Base-by-base conservation (phyloP, 108 stramenopile species). In the Discostella stelligeroides region DNA sequence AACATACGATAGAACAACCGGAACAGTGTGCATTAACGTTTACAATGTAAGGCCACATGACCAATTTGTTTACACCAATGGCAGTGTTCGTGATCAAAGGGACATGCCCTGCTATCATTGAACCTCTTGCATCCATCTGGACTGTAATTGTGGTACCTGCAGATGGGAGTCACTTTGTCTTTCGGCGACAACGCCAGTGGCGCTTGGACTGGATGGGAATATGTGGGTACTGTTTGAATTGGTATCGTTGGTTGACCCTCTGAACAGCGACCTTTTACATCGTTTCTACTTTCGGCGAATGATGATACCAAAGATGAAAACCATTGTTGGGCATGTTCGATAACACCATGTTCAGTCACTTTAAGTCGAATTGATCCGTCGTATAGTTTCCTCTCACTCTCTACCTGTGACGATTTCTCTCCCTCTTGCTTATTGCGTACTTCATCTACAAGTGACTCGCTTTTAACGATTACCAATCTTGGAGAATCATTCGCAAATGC, bases 91-190 rank as follows among this genome's bases (percentile, higher is more conserved):
- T 94, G 92, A 79, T 94, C 92, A 4, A 81, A 82, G 6, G 68
- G 73, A 68, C 92, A 94, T 11, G 51, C 43, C 13, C 27, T 34
- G 39, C 59, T 42, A 18, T 15, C 20, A 37, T 56, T 56, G 45
- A 47, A 60, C n/a, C 56, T 43, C 42, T 76, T 76, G 60, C 76
- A 79, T 63, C 90, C 92, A 21, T 86, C 78, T 24, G 65, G 61
- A 75, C 88, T 81, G 66, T 94, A 94, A 61, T 94, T 94, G 81
- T 94, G 86, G 57, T 86, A 94, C 13, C 92, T 82, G 66, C 92
- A 94, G 41, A 94, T 91, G 25, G 90, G 84, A 28, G 58, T 84
- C n/a, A n/a, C 51, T 13, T 70, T 56, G 48, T 85, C 88, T 28
- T 63, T 55, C 4, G 89, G 90, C 8, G 86, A 87, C 24, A 86